Evolutionary conservation across 495 filamentous ascomycete genomes (phyloP), one percentile per base, ranked within the genome.

Genomic region (Lasiosphaeris hirsuta): DNA sequence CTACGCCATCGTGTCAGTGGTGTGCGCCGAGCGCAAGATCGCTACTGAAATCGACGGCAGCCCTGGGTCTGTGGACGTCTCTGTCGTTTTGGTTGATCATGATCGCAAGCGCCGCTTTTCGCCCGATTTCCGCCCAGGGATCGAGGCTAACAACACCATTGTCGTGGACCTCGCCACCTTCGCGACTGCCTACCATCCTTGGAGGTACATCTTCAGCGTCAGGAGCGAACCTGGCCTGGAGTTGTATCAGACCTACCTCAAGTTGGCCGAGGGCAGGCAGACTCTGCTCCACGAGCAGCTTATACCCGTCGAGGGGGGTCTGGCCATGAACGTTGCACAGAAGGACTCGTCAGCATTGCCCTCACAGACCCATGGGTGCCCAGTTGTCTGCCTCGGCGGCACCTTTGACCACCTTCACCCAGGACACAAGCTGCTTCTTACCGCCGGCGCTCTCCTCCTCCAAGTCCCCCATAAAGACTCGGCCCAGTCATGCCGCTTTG

Each of bases 331-430:
- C 41, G 42, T 66, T 23, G 58, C 65, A 30, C 51, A 57, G 41
- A 10, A 51, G 15, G 46, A 38, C 17, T n/a, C 56, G 23, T 19
- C 50, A 2, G 23, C 57, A 1, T 37, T 62, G 19, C 43, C 60
- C 1, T 40, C 63, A 4, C 68, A 63, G 34, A 69, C 73, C 1
- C 43, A 46, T 3, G 59, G 64, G 11, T 69, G 77, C 51, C 51
- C 67, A 10, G 65, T 72, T 4, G 87, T 96, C 35, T 85, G 83
- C n/a, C 85, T 97, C 35, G 94, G 93, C 41, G 94, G 94, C 15
- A 97, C 94, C 4, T 98, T 97, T 69, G 94, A 98, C 71, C 90
- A 97, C 72, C 83, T 98, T 38, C 94, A 97, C 67, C 82, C 89
- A 30, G 94, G 94, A n/a, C 94, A 98, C 76, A 97, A 96, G 67